These are phyloP conservation scores for Pontederia paniculata DNA, from an alignment of 176 grass and related monocot species.

Conservation along the genomic window DNA sequence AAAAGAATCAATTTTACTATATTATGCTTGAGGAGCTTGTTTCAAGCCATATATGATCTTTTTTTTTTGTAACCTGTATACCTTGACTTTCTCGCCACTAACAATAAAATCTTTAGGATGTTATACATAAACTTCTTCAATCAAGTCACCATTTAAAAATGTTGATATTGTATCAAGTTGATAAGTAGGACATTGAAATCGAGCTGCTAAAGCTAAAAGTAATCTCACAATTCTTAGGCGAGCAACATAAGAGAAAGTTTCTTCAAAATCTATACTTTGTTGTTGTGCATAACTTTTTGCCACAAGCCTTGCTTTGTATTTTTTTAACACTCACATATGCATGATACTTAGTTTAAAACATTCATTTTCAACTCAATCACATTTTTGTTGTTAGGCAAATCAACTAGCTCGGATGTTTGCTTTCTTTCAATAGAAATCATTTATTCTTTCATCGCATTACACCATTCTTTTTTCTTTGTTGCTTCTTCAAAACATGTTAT, in stretches of 20 bases:
- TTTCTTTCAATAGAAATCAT: slow-evolving; percentile 9
- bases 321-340: background rate
- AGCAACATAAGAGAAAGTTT: background rate
- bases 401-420: background rate
- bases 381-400: background rate
- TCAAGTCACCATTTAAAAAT: background rate
- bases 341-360: slow-evolving; percentile 6
- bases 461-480: background rate
- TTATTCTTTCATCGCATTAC: slow-evolving; percentile 1
- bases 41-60: slow-evolving; percentile 5
- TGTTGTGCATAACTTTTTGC: slow-evolving; percentile 7
- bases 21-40: background rate
- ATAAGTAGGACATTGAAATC: background rate
- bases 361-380: slow-evolving; percentile 3
- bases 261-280: background rate
- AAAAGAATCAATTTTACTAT: background rate
- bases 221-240: background rate
- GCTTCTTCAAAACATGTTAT: slow-evolving; percentile 12
- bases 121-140: slow-evolving; percentile 3
- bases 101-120: too few species aligned
- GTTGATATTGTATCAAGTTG: slow-evolving; percentile 1
- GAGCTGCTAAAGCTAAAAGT: background rate
- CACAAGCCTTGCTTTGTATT: slow-evolving; percentile 8
- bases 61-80: background rate
- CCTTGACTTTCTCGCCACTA: background rate